Evolutionary conservation across 1,284 basidiomycete species (phyloP).

Genomic region (Prillingera fragicola): DNA sequence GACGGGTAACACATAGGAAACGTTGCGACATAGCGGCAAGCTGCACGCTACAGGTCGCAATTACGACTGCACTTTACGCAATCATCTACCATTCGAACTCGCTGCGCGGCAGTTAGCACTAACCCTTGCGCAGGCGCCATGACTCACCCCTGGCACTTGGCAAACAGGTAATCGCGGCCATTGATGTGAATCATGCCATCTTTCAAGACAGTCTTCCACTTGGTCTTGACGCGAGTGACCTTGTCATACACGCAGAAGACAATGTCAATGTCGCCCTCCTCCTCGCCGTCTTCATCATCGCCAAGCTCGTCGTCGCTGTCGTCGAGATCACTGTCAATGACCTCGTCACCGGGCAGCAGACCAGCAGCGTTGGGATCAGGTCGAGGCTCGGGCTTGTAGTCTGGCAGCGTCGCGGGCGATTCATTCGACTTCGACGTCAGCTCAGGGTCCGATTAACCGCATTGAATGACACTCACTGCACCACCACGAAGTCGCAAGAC

Average conservation of each 20-base stretch:
- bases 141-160: constrained; percentile 67
- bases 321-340: constrained; percentile 93
- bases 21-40: no score
- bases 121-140: background rate
- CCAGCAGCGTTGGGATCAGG: constrained; percentile 47
- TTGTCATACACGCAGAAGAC: constrained; percentile 99
- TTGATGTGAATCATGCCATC: constrained; percentile 98
- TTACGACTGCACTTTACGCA: no score
- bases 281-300: constrained; percentile 48
- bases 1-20: no score
- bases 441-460: background rate
- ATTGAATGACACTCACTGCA: constrained; percentile 13
- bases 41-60: no score
- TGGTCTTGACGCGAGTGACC: constrained; percentile 97
- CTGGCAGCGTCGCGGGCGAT: constrained; percentile 3
- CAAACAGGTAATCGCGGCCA: constrained; percentile 94
- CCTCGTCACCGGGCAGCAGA: constrained; percentile 58
- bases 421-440: constrained; percentile 9
- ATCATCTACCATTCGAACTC: constrained; percentile 35
- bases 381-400: constrained; percentile 15
- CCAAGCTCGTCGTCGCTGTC: constrained; percentile 71
- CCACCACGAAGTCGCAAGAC: constrained; percentile 38
- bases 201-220: constrained; percentile 99
- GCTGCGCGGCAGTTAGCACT: constrained; percentile 7
- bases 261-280: constrained; percentile 65